A percentile compares a stretch with the other conserved stretches of the same genome.
phyloP scores from a whole-genome alignment of 306 rosid genomes.

The Vicia sativa region DNA sequence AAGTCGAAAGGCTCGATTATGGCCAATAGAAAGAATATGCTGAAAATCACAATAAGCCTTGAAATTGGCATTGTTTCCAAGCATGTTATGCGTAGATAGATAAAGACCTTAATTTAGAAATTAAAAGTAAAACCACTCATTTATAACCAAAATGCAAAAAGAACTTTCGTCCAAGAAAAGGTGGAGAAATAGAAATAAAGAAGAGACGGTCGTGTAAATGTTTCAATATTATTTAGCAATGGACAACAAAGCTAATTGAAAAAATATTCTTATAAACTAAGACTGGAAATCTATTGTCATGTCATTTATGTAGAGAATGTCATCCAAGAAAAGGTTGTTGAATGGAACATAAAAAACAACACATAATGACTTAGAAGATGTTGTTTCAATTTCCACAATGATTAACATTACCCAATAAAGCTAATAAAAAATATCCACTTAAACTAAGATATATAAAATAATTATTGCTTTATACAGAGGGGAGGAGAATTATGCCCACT shows the following conservation, averaged over 20 bases:
- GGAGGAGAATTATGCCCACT: slow-evolving; percentile 98
- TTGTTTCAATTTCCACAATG: not conserved
- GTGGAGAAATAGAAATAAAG: too few species aligned
- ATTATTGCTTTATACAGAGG: slow-evolving; percentile 76
- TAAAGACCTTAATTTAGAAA: slow-evolving; percentile 1
- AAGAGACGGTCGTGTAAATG: too few species aligned
- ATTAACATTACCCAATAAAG: not conserved
- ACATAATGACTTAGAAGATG: not conserved
- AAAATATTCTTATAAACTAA: too few species aligned
- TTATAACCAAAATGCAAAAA: not conserved
- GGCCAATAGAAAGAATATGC: slow-evolving; percentile 85
- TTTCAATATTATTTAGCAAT: too few species aligned
- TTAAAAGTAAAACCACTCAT: not conserved
- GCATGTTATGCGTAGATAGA: too few species aligned
- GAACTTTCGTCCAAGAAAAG: not conserved
- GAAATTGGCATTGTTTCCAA: too few species aligned
- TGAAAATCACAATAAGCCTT: slow-evolving; percentile 16
- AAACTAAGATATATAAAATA: slow-evolving; percentile 36
- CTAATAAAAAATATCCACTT: slow-evolving; percentile 6
- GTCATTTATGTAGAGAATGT: too few species aligned
- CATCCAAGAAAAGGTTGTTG: not conserved
- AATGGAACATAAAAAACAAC: not conserved
- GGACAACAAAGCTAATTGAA: too few species aligned
- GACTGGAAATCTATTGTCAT: too few species aligned
- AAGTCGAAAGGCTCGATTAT: slow-evolving; percentile 97